phyloP scores from a whole-genome alignment of 169 alveolate species.

The Theileria parva region DNA sequence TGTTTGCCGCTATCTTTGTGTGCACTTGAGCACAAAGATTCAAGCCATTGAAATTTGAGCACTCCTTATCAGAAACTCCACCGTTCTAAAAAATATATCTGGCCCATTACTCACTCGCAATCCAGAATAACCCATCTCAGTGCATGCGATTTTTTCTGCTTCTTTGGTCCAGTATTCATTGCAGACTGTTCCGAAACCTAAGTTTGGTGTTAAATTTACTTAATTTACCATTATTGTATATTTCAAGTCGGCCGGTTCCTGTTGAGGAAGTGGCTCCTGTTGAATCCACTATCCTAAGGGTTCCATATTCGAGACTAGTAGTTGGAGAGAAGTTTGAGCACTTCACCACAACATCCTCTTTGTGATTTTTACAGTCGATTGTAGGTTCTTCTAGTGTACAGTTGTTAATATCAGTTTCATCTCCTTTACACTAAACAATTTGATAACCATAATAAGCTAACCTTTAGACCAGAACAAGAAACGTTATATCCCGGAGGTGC shows the following conservation, averaged over 20 bases:
- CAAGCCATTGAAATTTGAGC: slow-evolving; percentile 81
- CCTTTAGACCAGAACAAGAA: slow-evolving; percentile 74
- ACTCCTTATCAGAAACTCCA: slow-evolving; percentile 82
- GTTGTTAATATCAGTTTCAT: slow-evolving; percentile 68
- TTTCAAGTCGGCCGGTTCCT: slow-evolving; percentile 79
- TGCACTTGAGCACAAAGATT: slow-evolving; percentile 83
- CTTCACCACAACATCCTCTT: slow-evolving; percentile 79
- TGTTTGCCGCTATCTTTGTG: slow-evolving; percentile 80
- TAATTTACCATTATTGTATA: slow-evolving; percentile 69
- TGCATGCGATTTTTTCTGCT: slow-evolving; percentile 82
- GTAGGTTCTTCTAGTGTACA: slow-evolving; percentile 83
- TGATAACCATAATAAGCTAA: neutral
- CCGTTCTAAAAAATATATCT: slow-evolving; percentile 70
- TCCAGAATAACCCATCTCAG: slow-evolving; percentile 80
- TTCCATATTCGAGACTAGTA: slow-evolving; percentile 72
- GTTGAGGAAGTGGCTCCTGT: slow-evolving; percentile 67
- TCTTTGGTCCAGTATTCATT: slow-evolving; percentile 81
- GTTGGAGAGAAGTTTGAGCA: slow-evolving; percentile 75
- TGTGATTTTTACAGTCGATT: slow-evolving; percentile 76
- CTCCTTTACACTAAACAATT: slow-evolving; percentile 73
- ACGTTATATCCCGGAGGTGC: slow-evolving; percentile 81
- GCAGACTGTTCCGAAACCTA: slow-evolving; percentile 82
- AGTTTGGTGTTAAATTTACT: slow-evolving; percentile 34
- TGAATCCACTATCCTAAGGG: slow-evolving; percentile 73
- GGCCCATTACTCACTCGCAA: neutral